Percentiles rank a stretch among this genome's conserved stretches.
These are phyloP conservation scores for Chaetomium tenue DNA, from an alignment of 495 filamentous ascomycete species.

Conservation along the genomic window DNA sequence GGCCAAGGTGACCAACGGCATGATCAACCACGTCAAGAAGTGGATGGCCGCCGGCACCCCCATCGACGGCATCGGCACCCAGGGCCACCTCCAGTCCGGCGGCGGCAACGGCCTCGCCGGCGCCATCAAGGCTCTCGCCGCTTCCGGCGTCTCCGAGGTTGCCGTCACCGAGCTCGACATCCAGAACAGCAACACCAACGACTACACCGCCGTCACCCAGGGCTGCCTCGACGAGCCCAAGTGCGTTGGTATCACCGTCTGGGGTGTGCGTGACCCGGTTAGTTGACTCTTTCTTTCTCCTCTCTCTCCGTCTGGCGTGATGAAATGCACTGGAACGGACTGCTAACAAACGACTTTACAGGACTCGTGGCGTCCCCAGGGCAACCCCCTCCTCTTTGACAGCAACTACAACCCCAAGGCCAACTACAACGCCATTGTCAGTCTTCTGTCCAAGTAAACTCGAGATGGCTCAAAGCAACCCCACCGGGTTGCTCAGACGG, in stretches of 20 bases:
- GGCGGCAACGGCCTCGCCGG: conserved; percentile 44
- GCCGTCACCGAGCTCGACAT: conserved; percentile 69
- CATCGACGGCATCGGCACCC: conserved; percentile 72
- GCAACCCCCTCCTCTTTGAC: conserved; percentile 64
- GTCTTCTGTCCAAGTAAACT: conserved; percentile 42
- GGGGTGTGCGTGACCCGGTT: conserved; percentile 68
- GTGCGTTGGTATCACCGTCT: conserved; percentile 74
- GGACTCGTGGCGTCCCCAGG: conserved; percentile 63
- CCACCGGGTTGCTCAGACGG: no score
- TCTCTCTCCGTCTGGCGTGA: no score
- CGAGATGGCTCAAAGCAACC: no score
- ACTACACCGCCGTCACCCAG: conserved; percentile 63
- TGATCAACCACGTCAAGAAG: conserved; percentile 63
- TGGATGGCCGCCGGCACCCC: conserved; percentile 64
- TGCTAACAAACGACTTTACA: conserved; percentile 19
- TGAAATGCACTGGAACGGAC: background rate
- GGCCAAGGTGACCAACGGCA: conserved; percentile 58
- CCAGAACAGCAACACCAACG: conserved; percentile 52
- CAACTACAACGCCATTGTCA: conserved; percentile 61
- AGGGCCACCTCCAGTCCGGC: conserved; percentile 59
- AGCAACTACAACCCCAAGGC: conserved; percentile 60
- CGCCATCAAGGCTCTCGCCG: conserved; percentile 57
- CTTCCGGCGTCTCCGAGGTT: conserved; percentile 53
- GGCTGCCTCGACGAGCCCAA: conserved; percentile 62
- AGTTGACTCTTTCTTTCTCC: conserved; percentile 20